phyloP scores from a whole-genome alignment of 176 grass and related monocot species.

The Stipa capillata region DNA sequence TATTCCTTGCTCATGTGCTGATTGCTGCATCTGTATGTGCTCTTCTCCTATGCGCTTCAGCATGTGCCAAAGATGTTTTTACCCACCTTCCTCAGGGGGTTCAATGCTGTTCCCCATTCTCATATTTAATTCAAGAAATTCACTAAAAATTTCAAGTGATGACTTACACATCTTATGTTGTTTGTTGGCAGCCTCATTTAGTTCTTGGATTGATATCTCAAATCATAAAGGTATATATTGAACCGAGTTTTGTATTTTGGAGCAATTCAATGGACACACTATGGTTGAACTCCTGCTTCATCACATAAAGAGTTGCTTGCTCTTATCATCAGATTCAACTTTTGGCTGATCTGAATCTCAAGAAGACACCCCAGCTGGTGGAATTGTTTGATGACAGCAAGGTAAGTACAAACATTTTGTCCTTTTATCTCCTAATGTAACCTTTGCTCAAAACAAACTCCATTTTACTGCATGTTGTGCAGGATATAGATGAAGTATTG shows the following conservation, averaged over 20 bases:
- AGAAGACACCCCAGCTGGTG: constrained; percentile 94
- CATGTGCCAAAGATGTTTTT: not conserved
- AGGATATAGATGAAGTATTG: constrained; percentile 96
- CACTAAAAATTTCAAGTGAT: not conserved
- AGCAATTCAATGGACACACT: not conserved
- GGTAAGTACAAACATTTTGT: constrained; percentile 31
- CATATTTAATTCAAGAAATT: constrained; percentile 5
- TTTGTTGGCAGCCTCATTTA: constrained; percentile 84
- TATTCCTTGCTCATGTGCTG: not conserved
- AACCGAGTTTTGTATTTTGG: not conserved
- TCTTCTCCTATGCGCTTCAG: not conserved
- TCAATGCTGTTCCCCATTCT: not conserved
- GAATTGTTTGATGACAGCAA: constrained; percentile 90
- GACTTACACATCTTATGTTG: constrained; percentile 14
- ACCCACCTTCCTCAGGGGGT: not conserved
- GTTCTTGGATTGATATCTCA: constrained; percentile 97
- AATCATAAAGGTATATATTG: constrained; percentile 90
- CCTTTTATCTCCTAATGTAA: not conserved
- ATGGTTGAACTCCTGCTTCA: not conserved
- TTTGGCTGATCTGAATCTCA: constrained; percentile 91
- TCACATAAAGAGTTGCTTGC: not conserved
- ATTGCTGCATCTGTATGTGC: not conserved
- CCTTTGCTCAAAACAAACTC: constrained; percentile 16
- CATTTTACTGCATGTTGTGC: constrained; percentile 24
- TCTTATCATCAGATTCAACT: constrained; percentile 90